Evolutionary conservation across 768 basidiomycete genomes (phyloP).

Genomic region (Lentinula sp.): DNA sequence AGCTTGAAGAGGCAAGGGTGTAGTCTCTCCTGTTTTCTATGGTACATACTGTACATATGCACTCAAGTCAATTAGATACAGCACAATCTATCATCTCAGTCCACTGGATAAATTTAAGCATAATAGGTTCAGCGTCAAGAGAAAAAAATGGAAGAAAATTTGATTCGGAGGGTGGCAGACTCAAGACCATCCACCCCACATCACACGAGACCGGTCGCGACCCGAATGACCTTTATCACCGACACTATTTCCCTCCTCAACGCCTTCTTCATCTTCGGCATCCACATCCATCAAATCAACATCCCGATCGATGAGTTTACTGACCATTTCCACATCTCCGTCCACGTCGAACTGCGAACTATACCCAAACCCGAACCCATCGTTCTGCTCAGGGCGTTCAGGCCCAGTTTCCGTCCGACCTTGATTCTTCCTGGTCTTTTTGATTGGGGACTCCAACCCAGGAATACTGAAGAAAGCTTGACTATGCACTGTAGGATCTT

Average conservation of each 20-base stretch:
- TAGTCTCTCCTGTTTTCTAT: too few relatives aligned
- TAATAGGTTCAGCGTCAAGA: background rate
- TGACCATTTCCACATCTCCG: background rate
- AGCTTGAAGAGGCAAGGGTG: too few relatives aligned
- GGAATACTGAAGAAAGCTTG: background rate
- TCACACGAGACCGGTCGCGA: background rate
- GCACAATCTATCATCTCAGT: too few relatives aligned
- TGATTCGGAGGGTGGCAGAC: too few relatives aligned
- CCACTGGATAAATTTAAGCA: background rate
- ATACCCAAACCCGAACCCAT: background rate
- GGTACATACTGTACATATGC: too few relatives aligned
- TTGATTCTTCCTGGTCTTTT: background rate
- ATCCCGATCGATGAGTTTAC: background rate
- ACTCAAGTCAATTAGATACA: too few relatives aligned
- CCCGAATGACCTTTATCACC: background rate
- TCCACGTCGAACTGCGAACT: conserved; percentile 2
- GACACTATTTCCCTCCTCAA: background rate
- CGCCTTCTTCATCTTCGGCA: background rate
- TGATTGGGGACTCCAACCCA: background rate
- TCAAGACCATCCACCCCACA: background rate
- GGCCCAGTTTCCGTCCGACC: too few relatives aligned
- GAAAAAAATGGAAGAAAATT: background rate
- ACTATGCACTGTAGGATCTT: background rate
- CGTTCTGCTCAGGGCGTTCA: background rate
- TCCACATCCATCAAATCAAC: background rate